Base-by-base conservation (phyloP, 805 yeast genomes). In the Torulaspora maleeae region DNA sequence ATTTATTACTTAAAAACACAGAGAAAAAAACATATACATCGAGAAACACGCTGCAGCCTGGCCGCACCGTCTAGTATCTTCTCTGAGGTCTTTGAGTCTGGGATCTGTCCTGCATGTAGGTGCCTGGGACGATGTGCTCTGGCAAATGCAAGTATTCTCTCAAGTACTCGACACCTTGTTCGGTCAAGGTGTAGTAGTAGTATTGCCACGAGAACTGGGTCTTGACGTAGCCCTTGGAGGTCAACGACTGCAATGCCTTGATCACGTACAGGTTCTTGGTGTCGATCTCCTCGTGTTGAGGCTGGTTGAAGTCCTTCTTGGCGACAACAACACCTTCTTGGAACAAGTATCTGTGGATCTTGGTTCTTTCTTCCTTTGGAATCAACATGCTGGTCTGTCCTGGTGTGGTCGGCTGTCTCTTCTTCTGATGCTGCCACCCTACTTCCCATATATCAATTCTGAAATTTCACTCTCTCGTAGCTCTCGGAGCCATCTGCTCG, bases 171-270 rank as follows among this genome's bases (percentile, higher is more conserved):
- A 93, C 91, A 84, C 99, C 99, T 78, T 87, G 96, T 73, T 93
- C 98, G 73, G 98, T 93, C 73, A 93, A 86, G 81, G 99, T 88
- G 95, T 93, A 93, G 95, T 93, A 93, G 81, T 93, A 93, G 83
- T 88, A 88, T 83, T 90, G 97, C 99, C 99, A 93, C 70, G 98
- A 91, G 85, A 91, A 93, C 79, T 89, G 98, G 68, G 99, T 93
- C 87, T 91, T 89, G 77, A 93, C 98, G 84, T 70, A 93, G 75
- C 99, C 99, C 77, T 85, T 88, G 57, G 99, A 93, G 71, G 95
- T 88, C 76, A 93, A 87, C 58, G 98, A 91, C 80, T 93, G 99
- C 76, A 93, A 83, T 71, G 99, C 97, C 85, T 93, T 93, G 83
- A 93, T 88, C 68, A 79, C 99, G 73, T 75, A 93, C 75, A 93